Conservation (phyloP, 1,139 yeast genomes). For the Candida frijolesensis region DNA sequence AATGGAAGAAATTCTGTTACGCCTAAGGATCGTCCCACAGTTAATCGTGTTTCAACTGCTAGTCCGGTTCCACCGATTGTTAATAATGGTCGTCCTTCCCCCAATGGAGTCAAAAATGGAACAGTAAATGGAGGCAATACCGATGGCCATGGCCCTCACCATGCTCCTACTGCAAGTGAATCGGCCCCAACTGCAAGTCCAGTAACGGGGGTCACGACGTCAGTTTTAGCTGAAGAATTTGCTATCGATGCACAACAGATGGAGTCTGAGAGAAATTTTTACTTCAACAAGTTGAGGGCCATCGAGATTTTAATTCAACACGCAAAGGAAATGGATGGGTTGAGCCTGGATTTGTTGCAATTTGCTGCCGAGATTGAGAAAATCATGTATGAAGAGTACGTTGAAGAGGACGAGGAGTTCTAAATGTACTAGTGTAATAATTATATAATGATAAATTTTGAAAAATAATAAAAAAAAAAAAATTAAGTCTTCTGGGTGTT, state of each 20-base stretch:
- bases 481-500: too few relatives aligned
- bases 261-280: conserved; percentile 83
- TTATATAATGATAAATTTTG: background rate
- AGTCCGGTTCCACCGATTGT: background rate
- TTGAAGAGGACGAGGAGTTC: conserved; percentile 7
- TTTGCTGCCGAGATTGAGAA: conserved; percentile 7
- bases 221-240: conserved; percentile 15
- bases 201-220: conserved; percentile 19
- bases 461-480: too few relatives aligned
- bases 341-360: conserved; percentile 5
- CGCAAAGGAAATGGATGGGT: conserved; percentile 8
- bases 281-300: conserved; percentile 84
- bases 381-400: conserved; percentile 7
- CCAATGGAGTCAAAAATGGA: conserved; percentile 6
- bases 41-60: background rate
- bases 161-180: background rate
- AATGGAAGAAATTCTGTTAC: conserved; percentile 1
- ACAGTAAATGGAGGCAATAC: background rate
- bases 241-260: conserved; percentile 42
- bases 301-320: conserved; percentile 81
- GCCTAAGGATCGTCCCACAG: background rate
- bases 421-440: background rate
- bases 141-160: background rate
- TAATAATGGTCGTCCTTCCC: background rate
- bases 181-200: conserved; percentile 4